These are phyloP conservation scores for Thalassiosira ordinaria DNA, from an alignment of 352 stramenopile species.

Conservation along the genomic window DNA sequence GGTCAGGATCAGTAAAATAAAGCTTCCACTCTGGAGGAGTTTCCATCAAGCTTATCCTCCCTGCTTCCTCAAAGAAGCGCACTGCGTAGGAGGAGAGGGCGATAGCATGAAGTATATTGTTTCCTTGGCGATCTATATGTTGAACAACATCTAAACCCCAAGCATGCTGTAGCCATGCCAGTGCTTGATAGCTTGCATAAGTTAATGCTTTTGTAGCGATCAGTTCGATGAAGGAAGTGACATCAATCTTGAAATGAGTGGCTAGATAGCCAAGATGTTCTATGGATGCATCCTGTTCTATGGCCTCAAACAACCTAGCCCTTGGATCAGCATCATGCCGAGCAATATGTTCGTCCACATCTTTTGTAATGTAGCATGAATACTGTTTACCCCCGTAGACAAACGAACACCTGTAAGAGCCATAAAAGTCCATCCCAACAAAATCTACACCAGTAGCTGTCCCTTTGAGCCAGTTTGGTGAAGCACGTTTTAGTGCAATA, in stretches of 20 bases:
- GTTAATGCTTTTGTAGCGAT: conserved; percentile 18
- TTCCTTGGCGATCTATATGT: conserved; percentile 15
- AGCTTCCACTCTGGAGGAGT: background rate
- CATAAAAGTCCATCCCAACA: background rate
- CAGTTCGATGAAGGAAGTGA: conserved; percentile 20
- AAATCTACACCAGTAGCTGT: background rate
- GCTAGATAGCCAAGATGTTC: conserved; percentile 27
- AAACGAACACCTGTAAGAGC: background rate
- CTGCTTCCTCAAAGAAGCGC: conserved; percentile 19
- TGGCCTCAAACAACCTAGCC: conserved; percentile 24
- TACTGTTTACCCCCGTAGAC: background rate
- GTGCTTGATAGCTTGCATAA: conserved; percentile 23
- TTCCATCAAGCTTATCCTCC: background rate
- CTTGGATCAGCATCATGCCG: conserved; percentile 12
- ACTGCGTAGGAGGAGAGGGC: conserved; percentile 8
- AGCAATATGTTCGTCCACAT: conserved; percentile 42
- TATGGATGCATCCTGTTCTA: conserved; percentile 30
- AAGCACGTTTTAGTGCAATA: background rate
- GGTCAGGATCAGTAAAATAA: background rate
- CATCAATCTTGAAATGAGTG: conserved; percentile 34
- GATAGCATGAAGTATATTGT: conserved; percentile 43
- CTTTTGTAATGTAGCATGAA: conserved; percentile 17
- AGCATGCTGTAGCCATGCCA: conserved; percentile 35
- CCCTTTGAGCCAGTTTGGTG: background rate
- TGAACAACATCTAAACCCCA: conserved; percentile 8